Percentiles rank a stretch among this genome's conserved stretches.
Conservation (phyloP, 2,329 filamentous ascomycete species). For the Dryadomyces quercus-mongolicae region DNA sequence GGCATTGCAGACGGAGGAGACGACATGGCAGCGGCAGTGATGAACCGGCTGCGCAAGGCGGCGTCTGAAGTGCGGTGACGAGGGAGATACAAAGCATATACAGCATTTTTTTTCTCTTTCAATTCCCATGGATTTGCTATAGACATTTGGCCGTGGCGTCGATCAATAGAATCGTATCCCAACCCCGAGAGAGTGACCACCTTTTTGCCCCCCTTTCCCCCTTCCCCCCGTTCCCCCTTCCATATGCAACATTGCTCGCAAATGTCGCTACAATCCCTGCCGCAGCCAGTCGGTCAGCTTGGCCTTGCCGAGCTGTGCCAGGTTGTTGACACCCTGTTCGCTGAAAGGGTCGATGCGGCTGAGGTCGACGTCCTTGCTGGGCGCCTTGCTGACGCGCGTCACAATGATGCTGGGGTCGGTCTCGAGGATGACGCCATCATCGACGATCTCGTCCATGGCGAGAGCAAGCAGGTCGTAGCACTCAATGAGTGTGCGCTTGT, state of each 20-base stretch:
- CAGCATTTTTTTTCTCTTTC: not conserved
- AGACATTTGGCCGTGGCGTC: no score
- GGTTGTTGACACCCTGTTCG: conserved; percentile 88
- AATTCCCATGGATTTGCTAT: no score
- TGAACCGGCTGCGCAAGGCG: conserved; percentile 73
- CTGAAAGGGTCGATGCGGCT: conserved; percentile 83
- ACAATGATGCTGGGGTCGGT: conserved; percentile 92
- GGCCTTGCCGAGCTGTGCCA: conserved; percentile 86
- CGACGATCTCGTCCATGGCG: conserved; percentile 88
- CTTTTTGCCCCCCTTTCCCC: no score
- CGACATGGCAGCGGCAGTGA: conserved; percentile 75
- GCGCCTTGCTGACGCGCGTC: conserved; percentile 83
- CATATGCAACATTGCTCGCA: not conserved
- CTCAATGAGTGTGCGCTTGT: conserved; percentile 95
- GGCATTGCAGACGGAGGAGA: conserved; percentile 71
- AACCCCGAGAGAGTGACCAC: no score
- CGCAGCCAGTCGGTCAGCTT: conserved; percentile 85
- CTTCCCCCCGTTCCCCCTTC: no score
- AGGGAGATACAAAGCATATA: not conserved
- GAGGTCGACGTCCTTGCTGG: conserved; percentile 80
- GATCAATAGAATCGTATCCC: no score
- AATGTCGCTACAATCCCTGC: conserved; percentile 55
- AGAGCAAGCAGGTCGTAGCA: conserved; percentile 96
- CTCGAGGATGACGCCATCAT: conserved; percentile 93
- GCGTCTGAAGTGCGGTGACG: conserved; percentile 43